phyloP scores from a whole-genome alignment of 495 filamentous ascomycete species.

The Daldinia vernicosa region DNA sequence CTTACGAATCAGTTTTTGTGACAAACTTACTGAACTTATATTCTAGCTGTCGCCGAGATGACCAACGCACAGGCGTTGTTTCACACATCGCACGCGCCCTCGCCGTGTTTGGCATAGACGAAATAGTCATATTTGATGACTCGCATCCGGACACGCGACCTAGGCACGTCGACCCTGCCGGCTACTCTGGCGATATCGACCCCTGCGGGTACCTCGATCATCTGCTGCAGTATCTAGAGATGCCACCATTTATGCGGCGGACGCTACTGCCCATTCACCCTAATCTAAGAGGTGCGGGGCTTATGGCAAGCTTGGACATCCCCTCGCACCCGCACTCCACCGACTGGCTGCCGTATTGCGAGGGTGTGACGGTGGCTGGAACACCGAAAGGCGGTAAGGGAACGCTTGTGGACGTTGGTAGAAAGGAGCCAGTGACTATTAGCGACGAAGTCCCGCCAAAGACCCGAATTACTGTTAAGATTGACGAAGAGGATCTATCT shows the following conservation, averaged over 20 bases:
- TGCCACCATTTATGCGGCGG: conserved; percentile 75
- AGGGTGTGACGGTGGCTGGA: conserved; percentile 66
- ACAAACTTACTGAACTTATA: conserved; percentile 5
- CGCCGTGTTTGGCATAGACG: conserved; percentile 80
- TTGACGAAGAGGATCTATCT: conserved; percentile 55
- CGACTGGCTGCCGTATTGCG: conserved; percentile 75
- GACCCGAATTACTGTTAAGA: conserved; percentile 72
- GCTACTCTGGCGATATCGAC: conserved; percentile 70
- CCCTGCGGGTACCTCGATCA: conserved; percentile 77
- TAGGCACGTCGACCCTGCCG: conserved; percentile 53
- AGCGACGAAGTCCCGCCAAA: conserved; percentile 62
- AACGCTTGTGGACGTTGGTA: conserved; percentile 69
- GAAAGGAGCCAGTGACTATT: conserved; percentile 63
- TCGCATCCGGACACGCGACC: conserved; percentile 51
- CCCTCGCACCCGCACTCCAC: conserved; percentile 73
- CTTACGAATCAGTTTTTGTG: not conserved
- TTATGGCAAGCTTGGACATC: conserved; percentile 76
- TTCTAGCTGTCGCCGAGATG: conserved; percentile 59
- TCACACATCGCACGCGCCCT: conserved; percentile 75
- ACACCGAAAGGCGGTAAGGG: conserved; percentile 50
- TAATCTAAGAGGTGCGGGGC: conserved; percentile 70
- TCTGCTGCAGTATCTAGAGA: conserved; percentile 77
- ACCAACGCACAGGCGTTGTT: conserved; percentile 70
- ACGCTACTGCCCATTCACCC: conserved; percentile 74
- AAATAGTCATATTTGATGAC: conserved; percentile 79